Evolutionary conservation across 352 stramenopile species (phyloP).

Genomic region (Phytophthora melonis): DNA sequence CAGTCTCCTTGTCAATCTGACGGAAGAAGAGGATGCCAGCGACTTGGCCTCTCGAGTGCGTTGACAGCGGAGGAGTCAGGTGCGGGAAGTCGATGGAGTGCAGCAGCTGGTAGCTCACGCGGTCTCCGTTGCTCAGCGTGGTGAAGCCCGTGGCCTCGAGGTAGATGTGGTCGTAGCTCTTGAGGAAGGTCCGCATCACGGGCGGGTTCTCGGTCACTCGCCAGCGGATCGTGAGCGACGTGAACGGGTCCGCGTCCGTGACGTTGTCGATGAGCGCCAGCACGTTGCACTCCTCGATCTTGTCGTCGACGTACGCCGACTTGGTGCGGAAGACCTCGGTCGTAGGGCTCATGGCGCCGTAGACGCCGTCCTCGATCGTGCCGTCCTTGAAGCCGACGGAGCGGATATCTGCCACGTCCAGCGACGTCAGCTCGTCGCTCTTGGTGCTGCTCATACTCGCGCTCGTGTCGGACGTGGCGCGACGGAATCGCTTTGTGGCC

Average conservation of each 20-base stretch:
- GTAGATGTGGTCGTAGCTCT: constrained; percentile 52
- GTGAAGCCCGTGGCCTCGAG: constrained; percentile 45
- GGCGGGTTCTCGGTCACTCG: constrained; percentile 40
- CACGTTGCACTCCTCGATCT: constrained; percentile 42
- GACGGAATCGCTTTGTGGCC: constrained; percentile 30
- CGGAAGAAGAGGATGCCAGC: constrained; percentile 34
- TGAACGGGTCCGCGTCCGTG: constrained; percentile 32
- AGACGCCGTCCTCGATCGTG: constrained; percentile 44
- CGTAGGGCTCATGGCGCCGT: constrained; percentile 40
- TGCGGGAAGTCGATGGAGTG: constrained; percentile 46
- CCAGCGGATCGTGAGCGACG: constrained; percentile 31
- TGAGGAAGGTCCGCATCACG: constrained; percentile 38
- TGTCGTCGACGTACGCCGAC: constrained; percentile 41
- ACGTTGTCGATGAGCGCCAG: constrained; percentile 42
- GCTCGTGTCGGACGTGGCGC: constrained; percentile 32
- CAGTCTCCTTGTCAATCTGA: constrained; percentile 28
- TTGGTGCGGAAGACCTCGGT: constrained; percentile 43
- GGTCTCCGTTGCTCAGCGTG: constrained; percentile 27
- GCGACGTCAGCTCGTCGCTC: constrained; percentile 35
- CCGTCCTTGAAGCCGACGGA: constrained; percentile 37
- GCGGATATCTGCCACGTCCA: constrained; percentile 38
- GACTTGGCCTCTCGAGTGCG: constrained; percentile 32
- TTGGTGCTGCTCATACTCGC: constrained; percentile 37
- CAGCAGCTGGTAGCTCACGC: constrained; percentile 41
- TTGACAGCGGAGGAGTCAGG: constrained; percentile 30